Base-by-base conservation (phyloP, 2,329 filamentous ascomycete species). In the Pseudogymnoascus sp. region DNA sequence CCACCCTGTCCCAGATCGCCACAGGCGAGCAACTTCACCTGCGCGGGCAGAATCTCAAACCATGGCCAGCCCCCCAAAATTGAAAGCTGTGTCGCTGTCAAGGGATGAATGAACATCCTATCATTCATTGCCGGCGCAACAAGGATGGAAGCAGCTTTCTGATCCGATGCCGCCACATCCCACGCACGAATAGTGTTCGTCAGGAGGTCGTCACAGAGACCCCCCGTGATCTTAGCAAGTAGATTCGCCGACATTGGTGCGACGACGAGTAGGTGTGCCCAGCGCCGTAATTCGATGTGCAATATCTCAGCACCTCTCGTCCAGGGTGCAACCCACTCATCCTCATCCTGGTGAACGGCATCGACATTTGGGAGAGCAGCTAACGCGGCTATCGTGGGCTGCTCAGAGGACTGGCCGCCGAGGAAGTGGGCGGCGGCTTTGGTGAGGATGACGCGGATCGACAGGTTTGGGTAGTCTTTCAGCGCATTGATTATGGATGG, bases 81-180 rank as follows among this genome's bases (percentile, higher is more conserved):
- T 42, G 77, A 77, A 38, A 96, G 76, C 67, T 96, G 91, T 67
- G 83, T 85, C 60, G 77, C 80, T 0, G 93, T 96, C 53, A 96
- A 78, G 1, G 92, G 93, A 73, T 97, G 91, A 63, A 81, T 79
- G 88, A 90, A 96, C 93, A 96, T 96, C 3, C 87, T 86, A 23
- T 86, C 91, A 74, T 97, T 96, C 91, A 96, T 96, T 31, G 89
- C 87, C 1, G 88, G 87, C 2, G 89, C 89, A 0, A 93, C 88
- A 1, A 95, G 71, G 36, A 96, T 91, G 67, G 80, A 83, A 74
- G 87, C 88, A 74, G 81, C 84, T 62, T 72, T 74, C 5, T 72
- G 75, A 44, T 44, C 77, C 15, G 80, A 72, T 0, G 86, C 85
- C n/a, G 80, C 81, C 0, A 86, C 87, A 75, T 97, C 93, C 95